Evolutionary conservation across 768 basidiomycete genomes (phyloP).

Genomic region (Termitomyces sp.): DNA sequence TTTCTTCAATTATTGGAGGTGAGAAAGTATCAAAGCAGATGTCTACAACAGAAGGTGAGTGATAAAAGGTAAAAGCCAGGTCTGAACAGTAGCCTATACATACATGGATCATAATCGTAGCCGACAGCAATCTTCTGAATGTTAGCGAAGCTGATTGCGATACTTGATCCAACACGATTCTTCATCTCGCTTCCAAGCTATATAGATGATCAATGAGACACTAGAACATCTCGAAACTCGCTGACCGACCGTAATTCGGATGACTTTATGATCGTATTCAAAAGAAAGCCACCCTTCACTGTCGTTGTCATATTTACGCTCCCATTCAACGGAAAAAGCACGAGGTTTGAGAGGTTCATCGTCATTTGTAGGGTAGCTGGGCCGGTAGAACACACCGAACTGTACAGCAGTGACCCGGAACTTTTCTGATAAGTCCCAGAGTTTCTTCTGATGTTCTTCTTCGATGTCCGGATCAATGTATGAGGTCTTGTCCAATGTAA

Average conservation of each 20-base stretch:
- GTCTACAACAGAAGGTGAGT: constrained; percentile 30
- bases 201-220: constrained; percentile 1
- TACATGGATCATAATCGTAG: constrained; percentile 63
- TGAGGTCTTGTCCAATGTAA: constrained; percentile 46
- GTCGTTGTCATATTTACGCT: constrained; percentile 38
- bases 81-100: constrained; percentile 15
- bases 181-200: constrained; percentile 56
- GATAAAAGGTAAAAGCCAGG: constrained; percentile 1
- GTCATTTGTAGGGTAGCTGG: constrained; percentile 23
- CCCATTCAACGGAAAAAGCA: constrained; percentile 70
- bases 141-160: constrained; percentile 51
- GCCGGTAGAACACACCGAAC: constrained; percentile 55
- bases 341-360: constrained; percentile 30
- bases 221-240: not conserved
- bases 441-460: constrained; percentile 39
- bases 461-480: constrained; percentile 52
- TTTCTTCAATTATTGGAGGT: constrained; percentile 59
- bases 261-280: constrained; percentile 63
- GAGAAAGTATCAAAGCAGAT: constrained; percentile 63
- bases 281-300: constrained; percentile 53
- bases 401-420: constrained; percentile 61
- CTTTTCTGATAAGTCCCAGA: constrained; percentile 36
- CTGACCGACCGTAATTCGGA: constrained; percentile 51
- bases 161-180: constrained; percentile 43
- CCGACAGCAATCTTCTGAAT: constrained; percentile 60